Evolutionary conservation across 2,329 filamentous ascomycete species (phyloP).

Genomic region (Cordyceps pruinosa): DNA sequence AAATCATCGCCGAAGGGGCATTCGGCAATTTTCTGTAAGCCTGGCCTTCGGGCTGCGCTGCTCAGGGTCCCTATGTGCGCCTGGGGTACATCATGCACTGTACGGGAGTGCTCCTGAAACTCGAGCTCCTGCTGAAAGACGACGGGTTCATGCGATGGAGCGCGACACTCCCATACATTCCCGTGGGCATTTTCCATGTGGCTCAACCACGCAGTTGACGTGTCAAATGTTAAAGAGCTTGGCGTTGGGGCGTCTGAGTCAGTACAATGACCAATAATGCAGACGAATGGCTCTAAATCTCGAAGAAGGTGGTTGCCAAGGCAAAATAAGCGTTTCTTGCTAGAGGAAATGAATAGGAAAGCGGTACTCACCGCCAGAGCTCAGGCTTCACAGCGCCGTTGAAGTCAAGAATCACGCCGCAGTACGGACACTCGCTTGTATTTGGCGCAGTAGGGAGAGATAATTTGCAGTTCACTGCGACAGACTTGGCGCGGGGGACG

Average conservation of each 20-base stretch:
- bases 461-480: conserved; percentile 18
- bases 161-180: conserved; percentile 23
- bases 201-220: conserved; percentile 17
- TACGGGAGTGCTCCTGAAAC: conserved; percentile 20
- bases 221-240: conserved; percentile 17
- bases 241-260: no score
- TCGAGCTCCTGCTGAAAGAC: conserved; percentile 20
- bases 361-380: conserved; percentile 13
- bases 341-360: neutral
- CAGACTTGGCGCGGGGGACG: conserved; percentile 18
- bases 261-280: conserved; percentile 12
- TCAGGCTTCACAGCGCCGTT: conserved; percentile 8
- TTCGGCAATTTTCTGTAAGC: conserved; percentile 18
- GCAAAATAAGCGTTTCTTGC: conserved; percentile 5
- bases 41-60: conserved; percentile 21
- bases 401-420: conserved; percentile 18
- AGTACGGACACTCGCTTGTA: conserved; percentile 17
- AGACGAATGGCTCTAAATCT: conserved; percentile 18
- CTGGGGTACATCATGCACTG: conserved; percentile 17
- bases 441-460: conserved; percentile 17
- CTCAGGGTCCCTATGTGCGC: conserved; percentile 17
- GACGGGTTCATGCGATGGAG: conserved; percentile 22
- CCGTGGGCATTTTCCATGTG: conserved; percentile 23
- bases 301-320: conserved; percentile 15
- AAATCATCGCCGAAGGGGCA: conserved; percentile 25